Base-by-base conservation (phyloP, 2,329 filamentous ascomycete species). In the Pleoardoris graminearum region DNA sequence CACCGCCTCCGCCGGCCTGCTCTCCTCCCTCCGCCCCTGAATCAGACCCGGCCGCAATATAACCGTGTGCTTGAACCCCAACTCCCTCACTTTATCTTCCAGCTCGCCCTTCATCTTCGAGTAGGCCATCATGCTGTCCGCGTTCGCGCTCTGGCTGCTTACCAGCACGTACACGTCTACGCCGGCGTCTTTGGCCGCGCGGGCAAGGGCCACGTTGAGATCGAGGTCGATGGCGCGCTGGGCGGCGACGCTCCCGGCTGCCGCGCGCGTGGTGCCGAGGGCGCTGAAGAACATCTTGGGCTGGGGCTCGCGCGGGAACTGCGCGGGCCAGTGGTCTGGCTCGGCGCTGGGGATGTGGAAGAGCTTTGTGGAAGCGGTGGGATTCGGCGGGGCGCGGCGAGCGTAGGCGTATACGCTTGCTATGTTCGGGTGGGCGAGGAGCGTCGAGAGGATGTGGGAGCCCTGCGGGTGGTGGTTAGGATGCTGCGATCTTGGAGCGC, bases 141-240 rank as follows among this genome's bases (percentile, higher is more conserved):
- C 79, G 75, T 69, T 83, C n/a, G 77, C 79, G 45, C 73, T 76
- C 1, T 65, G 76, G 19, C 81, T 80, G 0, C 88, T 91, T 50
- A 96, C 81, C 58, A 95, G 85, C 19, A 97, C 88, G 67, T 88
- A 95, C 1, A 87, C 87, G 60, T 84, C 84, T 10, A 84, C 82
- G 30, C 90, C 90, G 0, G 86, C 84, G 3, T 81, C 82, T 68
- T 87, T 90, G 37, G 92, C 90, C 0, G 88, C 85, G 55, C 82
- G 81, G 3, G 90, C 91, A 21, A 96, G 80, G 59, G 87, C 86
- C 43, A 95, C 73, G 74, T 96, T 96, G 38, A 96, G 79, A 67
- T 94, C 91, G 69, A 91, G 84, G 76, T 97, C 93, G 59, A 97
- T 89, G 68, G 89, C 89, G 77, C 90, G 88, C 76, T 97, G 93